Base-by-base conservation (phyloP, 805 yeast species). In the Saturnispora halmiae region DNA sequence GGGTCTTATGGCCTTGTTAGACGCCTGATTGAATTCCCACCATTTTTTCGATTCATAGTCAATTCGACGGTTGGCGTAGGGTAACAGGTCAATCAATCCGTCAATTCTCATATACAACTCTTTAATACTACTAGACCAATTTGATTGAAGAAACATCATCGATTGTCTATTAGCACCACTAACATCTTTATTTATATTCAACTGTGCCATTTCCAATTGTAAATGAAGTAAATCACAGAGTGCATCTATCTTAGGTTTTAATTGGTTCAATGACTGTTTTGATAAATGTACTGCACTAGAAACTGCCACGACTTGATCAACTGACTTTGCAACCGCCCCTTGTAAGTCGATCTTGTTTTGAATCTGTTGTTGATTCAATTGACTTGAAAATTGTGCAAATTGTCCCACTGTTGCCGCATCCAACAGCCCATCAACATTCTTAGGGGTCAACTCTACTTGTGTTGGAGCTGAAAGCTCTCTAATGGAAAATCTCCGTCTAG, bases 1-100 rank as follows among this genome's bases (percentile, higher is more conserved):
- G 2, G 85, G 79, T 49, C 82, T 78, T 26, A 79, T 66, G 1
- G 87, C 79, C 56, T 84, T 84, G 74, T 85, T 77, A 10, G 94
- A 85, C 0, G 92, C 87, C 2, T 82, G 75, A 52, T 86, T 87
- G 45, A 88, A 63, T 59, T 87, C 95, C 43, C 72, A 75, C 96
- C 96, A 88, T 36, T 87, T 72, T 2, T 82, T 81, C 55, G 86
- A 77, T 51, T 87, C 92, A 8, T 77, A 72, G 15, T 85, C 62
- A 2, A 87, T 73, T 58, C 86, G 95, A 37, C 95, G 70, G 3
- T 88, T 92, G 6, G 73, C 58, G 1, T 83, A 75, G 16, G 86
- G 82, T 29, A 87, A 67, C 45, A 72, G 75, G 52, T 82, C 82
- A 51, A 83, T 88, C 1, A 94, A 87, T n/a, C 95, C 94, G 48